phyloP scores from a whole-genome alignment of 805 yeast species.

The Grigorovia yakushimaensis region DNA sequence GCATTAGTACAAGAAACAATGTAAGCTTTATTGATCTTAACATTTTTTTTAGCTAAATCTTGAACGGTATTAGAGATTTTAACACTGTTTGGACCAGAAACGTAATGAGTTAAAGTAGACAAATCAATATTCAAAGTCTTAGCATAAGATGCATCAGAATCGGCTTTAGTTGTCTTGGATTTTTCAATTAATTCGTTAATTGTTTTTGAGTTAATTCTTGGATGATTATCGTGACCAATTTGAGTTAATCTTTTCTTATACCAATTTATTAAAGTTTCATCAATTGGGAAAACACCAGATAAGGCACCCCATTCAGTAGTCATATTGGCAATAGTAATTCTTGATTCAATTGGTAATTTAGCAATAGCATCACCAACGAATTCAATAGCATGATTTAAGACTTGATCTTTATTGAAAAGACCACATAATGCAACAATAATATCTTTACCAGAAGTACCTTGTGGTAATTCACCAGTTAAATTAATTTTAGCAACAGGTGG shows the following conservation, averaged over 20 bases:
- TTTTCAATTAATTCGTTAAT: conserved; percentile 32
- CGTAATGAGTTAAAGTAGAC: conserved; percentile 70
- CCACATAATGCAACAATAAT: conserved; percentile 96
- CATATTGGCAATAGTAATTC: conserved; percentile 93
- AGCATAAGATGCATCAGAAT: conserved; percentile 75
- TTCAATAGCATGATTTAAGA: conserved; percentile 86
- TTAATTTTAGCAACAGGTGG: conserved; percentile 97
- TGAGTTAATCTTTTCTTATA: conserved; percentile 51
- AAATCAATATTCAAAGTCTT: conserved; percentile 79
- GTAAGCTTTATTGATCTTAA: conserved; percentile 87
- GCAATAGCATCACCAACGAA: conserved; percentile 76
- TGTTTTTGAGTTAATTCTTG: conserved; percentile 62
- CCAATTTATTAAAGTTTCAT: conserved; percentile 64
- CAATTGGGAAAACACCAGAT: conserved; percentile 96
- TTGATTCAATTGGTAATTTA: conserved; percentile 63
- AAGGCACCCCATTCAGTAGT: conserved; percentile 99
- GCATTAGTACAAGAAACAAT: conserved; percentile 97
- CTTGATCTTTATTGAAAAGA: conserved; percentile 83
- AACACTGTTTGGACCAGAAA: conserved; percentile 97
- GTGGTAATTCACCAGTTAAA: conserved; percentile 67
- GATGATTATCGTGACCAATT: conserved; percentile 47
- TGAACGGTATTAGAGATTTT: conserved; percentile 75
- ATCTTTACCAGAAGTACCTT: conserved; percentile 92
- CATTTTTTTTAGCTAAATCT: conserved; percentile 60
- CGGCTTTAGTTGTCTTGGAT: conserved; percentile 36